Percentiles rank a stretch among this genome's conserved stretches.
phyloP scores from a whole-genome alignment of 805 yeast species.

The Candida maesae region DNA sequence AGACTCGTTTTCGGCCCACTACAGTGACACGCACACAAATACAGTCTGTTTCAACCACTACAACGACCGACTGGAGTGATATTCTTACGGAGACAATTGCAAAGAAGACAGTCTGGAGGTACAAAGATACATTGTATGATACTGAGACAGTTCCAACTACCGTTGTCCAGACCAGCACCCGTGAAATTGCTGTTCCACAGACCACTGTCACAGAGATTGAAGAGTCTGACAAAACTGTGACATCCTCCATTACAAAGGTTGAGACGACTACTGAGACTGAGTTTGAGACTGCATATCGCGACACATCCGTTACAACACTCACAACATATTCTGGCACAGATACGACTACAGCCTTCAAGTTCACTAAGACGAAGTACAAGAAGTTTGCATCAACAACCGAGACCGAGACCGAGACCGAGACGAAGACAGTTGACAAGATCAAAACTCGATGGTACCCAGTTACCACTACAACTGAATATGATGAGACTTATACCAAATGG shows the following conservation, averaged over 20 bases:
- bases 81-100: constrained; percentile 16
- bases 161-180: constrained; percentile 12
- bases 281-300: constrained; percentile 22
- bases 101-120: constrained; percentile 20
- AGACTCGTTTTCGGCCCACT: constrained; percentile 20
- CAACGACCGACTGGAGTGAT: constrained; percentile 17
- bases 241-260: constrained; percentile 19
- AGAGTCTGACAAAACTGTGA: constrained; percentile 26
- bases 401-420: constrained; percentile 14
- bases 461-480: constrained; percentile 23
- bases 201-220: constrained; percentile 27
- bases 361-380: constrained; percentile 15
- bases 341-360: constrained; percentile 20
- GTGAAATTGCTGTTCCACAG: constrained; percentile 17
- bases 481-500: constrained; percentile 19
- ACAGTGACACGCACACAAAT: constrained; percentile 20
- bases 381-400: constrained; percentile 14
- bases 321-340: constrained; percentile 15
- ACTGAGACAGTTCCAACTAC: constrained; percentile 18
- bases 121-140: constrained; percentile 15
- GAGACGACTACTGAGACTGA: constrained; percentile 18
- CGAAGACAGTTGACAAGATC: constrained; percentile 20
- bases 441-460: constrained; percentile 24
- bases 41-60: constrained; percentile 17
- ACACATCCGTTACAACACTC: constrained; percentile 12